Percentiles rank a stretch among this genome's conserved stretches.
phyloP scores from a whole-genome alignment of 78 protist genomes.

The Monosiga brevicollis region DNA sequence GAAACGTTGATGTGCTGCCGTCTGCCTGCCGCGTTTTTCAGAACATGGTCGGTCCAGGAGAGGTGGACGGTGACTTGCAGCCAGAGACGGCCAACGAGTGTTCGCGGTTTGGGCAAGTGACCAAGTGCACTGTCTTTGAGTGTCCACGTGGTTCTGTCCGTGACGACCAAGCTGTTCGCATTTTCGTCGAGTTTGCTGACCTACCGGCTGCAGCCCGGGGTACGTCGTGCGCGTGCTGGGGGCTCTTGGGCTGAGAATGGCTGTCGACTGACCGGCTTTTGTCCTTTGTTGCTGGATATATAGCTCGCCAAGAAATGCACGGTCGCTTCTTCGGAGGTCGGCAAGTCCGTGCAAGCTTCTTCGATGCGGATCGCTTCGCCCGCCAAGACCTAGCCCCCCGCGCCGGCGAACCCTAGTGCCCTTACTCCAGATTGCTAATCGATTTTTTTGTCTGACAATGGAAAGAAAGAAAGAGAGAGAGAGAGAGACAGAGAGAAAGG shows the following conservation, averaged over 20 bases:
- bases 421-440: too few relatives aligned
- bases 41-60: slow-evolving; percentile 33
- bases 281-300: background rate
- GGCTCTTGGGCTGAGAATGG: too few relatives aligned
- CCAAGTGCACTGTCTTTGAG: background rate
- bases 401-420: too few relatives aligned
- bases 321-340: slow-evolving; percentile 26
- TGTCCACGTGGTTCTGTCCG: background rate
- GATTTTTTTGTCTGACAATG: too few relatives aligned
- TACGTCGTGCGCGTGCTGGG: background rate
- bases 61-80: slow-evolving; percentile 20
- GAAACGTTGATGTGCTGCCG: too few relatives aligned
- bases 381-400: too few relatives aligned
- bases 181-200: slow-evolving; percentile 2
- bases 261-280: too few relatives aligned
- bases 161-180: slow-evolving; percentile 9
- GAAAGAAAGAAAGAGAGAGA: too few relatives aligned
- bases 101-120: background rate
- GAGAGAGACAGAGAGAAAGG: too few relatives aligned
- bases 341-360: slow-evolving; percentile 7
- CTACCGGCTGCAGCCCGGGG: slow-evolving; percentile 1
- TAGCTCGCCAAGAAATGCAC: background rate
- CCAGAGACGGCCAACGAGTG: slow-evolving; percentile 23
- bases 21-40: too few relatives aligned
- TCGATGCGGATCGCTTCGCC: background rate